Percentiles rank a stretch among this genome's conserved stretches.
phyloP scores from a whole-genome alignment of 441 rosid species.

The Raphanus hybrid region DNA sequence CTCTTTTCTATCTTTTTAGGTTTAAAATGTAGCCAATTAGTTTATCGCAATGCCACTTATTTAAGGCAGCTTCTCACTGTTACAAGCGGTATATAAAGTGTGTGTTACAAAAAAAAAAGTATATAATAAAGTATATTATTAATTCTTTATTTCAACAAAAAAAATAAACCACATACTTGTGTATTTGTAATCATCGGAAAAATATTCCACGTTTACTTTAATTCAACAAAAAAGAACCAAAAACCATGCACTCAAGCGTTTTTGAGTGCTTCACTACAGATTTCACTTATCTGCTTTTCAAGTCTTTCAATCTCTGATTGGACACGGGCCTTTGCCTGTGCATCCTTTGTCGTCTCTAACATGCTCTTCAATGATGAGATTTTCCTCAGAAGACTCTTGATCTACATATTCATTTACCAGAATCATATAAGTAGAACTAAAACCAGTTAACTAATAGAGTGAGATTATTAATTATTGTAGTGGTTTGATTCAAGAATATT shows the following conservation, averaged over 20 bases:
- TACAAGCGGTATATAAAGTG: too few relatives aligned
- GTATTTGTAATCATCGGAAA: not conserved
- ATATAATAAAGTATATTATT: too few relatives aligned
- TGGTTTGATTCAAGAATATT: not conserved
- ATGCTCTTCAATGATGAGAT: constrained; percentile 18
- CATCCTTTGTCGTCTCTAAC: constrained; percentile 6
- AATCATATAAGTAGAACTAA: not conserved
- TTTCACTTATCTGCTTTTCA: constrained; percentile 28
- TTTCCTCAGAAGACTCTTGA: constrained; percentile 49
- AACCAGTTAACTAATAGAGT: not conserved
- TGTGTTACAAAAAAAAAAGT: too few relatives aligned
- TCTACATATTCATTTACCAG: constrained; percentile 37
- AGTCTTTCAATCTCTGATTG: constrained; percentile 42
- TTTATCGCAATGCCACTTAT: not conserved
- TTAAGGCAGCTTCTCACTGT: not conserved
- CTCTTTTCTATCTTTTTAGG: not conserved
- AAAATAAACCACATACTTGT: not conserved
- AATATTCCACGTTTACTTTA: not conserved
- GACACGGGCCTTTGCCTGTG: constrained; percentile 35
- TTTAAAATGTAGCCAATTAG: not conserved
- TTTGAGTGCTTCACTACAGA: constrained; percentile 34
- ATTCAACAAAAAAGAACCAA: not conserved
- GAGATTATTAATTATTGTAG: not conserved
- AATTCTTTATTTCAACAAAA: too few relatives aligned
- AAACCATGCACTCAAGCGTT: not conserved